Conservation (phyloP, 108 stramenopile species). For the Fragilariopsis cylindrus region DNA sequence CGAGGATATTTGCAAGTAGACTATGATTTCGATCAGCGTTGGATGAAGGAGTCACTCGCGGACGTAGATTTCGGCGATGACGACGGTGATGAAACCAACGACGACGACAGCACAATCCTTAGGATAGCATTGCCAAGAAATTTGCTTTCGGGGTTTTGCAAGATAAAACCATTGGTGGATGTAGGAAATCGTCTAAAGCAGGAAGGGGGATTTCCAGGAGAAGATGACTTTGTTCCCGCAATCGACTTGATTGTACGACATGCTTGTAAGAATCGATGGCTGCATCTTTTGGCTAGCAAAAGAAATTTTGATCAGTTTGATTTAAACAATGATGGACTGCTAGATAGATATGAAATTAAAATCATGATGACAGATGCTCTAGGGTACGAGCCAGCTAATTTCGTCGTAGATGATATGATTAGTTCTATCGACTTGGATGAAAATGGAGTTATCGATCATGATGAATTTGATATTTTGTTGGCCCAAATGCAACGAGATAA, state of each 20-base stretch:
- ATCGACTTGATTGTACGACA: conserved; percentile 64
- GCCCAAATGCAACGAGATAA: conserved; percentile 44
- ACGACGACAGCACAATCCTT: conserved; percentile 12
- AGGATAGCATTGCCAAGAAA: conserved; percentile 77
- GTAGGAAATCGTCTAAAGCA: conserved; percentile 53
- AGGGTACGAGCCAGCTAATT: conserved; percentile 60
- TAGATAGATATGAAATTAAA: conserved; percentile 61
- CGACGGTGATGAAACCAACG: neutral
- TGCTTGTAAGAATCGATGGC: conserved; percentile 68
- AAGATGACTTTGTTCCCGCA: conserved; percentile 70
- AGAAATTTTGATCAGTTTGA: conserved; percentile 65
- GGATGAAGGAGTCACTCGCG: conserved; percentile 20
- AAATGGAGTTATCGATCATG: conserved; percentile 63
- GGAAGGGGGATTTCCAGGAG: conserved; percentile 44
- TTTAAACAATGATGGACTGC: conserved; percentile 61
- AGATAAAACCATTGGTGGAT: conserved; percentile 74
- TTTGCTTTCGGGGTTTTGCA: conserved; percentile 76
- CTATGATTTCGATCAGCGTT: conserved; percentile 44
- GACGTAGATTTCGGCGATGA: neutral
- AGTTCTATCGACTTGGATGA: conserved; percentile 65
- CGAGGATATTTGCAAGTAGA: conserved; percentile 71
- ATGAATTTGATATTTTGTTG: conserved; percentile 60
- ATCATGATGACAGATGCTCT: conserved; percentile 41
- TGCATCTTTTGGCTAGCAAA: conserved; percentile 25
- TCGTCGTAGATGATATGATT: conserved; percentile 71